Conservation (phyloP, 1,284 basidiomycete genomes). For the Ceratobasidium sp. region DNA sequence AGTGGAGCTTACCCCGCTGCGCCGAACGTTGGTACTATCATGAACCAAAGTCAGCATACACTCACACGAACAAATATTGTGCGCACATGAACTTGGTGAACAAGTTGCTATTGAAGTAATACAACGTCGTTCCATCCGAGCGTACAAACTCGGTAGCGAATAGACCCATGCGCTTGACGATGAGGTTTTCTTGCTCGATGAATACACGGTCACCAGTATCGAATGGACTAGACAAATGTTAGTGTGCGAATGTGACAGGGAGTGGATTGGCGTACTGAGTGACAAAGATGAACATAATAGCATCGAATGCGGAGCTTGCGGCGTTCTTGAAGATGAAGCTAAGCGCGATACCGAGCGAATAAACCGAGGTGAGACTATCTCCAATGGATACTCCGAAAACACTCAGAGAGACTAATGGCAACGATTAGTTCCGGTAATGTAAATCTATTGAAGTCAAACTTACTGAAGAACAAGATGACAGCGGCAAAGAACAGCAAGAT, state of each 20-base stretch:
- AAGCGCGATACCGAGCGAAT: conserved; percentile 62
- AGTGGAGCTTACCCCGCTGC: conserved; percentile 60
- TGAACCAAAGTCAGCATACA: neutral
- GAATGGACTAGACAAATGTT: conserved; percentile 60
- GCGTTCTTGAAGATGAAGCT: conserved; percentile 79
- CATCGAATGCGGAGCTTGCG: conserved; percentile 72
- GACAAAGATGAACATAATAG: conserved; percentile 80
- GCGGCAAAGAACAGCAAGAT: conserved; percentile 68
- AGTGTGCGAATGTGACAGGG: conserved; percentile 40
- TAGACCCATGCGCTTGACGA: conserved; percentile 77
- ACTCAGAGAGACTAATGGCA: conserved; percentile 59
- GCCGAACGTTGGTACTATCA: conserved; percentile 68
- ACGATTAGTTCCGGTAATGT: neutral
- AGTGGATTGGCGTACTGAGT: conserved; percentile 62
- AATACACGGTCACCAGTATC: conserved; percentile 79
- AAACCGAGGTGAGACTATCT: conserved; percentile 44
- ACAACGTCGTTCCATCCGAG: conserved; percentile 60
- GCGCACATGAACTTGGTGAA: conserved; percentile 74
- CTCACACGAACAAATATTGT: neutral
- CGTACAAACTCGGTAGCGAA: conserved; percentile 55
- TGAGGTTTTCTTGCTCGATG: conserved; percentile 71
- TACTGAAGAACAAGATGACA: conserved; percentile 68
- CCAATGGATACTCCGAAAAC: conserved; percentile 70
- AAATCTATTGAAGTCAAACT: conserved; percentile 6
- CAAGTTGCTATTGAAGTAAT: conserved; percentile 77